Conservation (phyloP, 2,329 filamentous ascomycete species). For the Lecanicillium sp. region DNA sequence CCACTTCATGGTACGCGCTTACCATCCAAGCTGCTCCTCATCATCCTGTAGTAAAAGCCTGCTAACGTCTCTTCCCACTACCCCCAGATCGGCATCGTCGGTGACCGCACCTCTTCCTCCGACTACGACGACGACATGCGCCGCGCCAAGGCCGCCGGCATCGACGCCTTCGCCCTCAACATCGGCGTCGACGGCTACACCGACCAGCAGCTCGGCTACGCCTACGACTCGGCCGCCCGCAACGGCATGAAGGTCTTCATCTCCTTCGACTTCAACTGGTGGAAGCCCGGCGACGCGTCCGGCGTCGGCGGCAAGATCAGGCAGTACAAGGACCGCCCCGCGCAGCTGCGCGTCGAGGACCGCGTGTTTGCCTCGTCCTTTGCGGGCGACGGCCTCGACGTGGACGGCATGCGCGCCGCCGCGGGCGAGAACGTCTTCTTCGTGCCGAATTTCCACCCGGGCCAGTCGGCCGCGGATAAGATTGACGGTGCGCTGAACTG, state of each 20-base stretch:
- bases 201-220: constrained; percentile 30
- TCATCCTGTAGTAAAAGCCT: background rate
- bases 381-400: constrained; percentile 40
- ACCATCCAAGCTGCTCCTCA: background rate
- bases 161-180: constrained; percentile 46
- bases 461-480: constrained; percentile 28
- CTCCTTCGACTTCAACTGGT: constrained; percentile 52
- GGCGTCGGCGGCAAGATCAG: constrained; percentile 40
- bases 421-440: constrained; percentile 41
- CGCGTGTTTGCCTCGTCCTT: constrained; percentile 51
- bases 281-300: constrained; percentile 28
- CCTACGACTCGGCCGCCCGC: constrained; percentile 37
- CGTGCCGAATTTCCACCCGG: constrained; percentile 44
- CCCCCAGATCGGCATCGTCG: constrained; percentile 37
- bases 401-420: constrained; percentile 33
- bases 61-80: background rate
- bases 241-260: constrained; percentile 44
- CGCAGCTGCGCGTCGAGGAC: constrained; percentile 43
- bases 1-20: constrained; percentile 35
- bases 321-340: constrained; percentile 36
- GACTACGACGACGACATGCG: constrained; percentile 44
- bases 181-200: constrained; percentile 40
- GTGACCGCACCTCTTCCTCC: constrained; percentile 33
- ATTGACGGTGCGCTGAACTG: constrained; percentile 44
- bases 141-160: constrained; percentile 35